Percentiles rank a stretch among this genome's conserved stretches.
Evolutionary conservation across 768 basidiomycete genomes (phyloP).

Genomic region (Mycena indigotica): DNA sequence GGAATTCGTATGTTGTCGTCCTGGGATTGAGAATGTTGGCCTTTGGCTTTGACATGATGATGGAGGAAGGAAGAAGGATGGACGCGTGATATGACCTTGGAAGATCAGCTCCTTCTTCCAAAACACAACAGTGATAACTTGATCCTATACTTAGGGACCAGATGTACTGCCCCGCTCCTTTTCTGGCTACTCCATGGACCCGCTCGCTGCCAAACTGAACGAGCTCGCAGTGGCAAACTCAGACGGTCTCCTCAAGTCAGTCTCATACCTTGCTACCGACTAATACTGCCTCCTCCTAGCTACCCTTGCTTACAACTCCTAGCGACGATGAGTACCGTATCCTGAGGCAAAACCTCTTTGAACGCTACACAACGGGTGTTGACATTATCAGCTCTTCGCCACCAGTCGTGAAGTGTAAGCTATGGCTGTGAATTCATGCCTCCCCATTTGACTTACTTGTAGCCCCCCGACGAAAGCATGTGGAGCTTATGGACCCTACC

Average conservation of each 20-base stretch:
- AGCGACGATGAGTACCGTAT: slow-evolving; percentile 78
- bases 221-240: slow-evolving; percentile 70
- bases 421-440: slow-evolving; percentile 16
- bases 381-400: slow-evolving; percentile 29
- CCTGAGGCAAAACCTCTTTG: slow-evolving; percentile 67
- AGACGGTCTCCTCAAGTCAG: slow-evolving; percentile 66
- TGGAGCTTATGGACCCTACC: slow-evolving; percentile 14
- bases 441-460: slow-evolving; percentile 10
- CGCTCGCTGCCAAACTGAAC: slow-evolving; percentile 64
- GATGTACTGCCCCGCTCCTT: slow-evolving; percentile 23
- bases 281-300: no score
- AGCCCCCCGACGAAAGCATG: slow-evolving; percentile 26
- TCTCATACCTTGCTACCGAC: no score
- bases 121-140: neutral
- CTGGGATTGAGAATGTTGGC: slow-evolving; percentile 57
- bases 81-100: slow-evolving; percentile 1
- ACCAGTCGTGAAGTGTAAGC: slow-evolving; percentile 28
- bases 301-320: slow-evolving; percentile 13
- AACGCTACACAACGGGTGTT: slow-evolving; percentile 48
- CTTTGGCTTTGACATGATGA: slow-evolving; percentile 14
- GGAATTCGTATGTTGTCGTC: slow-evolving; percentile 77
- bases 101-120: neutral
- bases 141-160: neutral
- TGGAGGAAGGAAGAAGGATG: neutral
- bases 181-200: slow-evolving; percentile 36